Evolutionary conservation across 495 filamentous ascomycete species (phyloP).

Genomic region (Neurospora intermedia): DNA sequence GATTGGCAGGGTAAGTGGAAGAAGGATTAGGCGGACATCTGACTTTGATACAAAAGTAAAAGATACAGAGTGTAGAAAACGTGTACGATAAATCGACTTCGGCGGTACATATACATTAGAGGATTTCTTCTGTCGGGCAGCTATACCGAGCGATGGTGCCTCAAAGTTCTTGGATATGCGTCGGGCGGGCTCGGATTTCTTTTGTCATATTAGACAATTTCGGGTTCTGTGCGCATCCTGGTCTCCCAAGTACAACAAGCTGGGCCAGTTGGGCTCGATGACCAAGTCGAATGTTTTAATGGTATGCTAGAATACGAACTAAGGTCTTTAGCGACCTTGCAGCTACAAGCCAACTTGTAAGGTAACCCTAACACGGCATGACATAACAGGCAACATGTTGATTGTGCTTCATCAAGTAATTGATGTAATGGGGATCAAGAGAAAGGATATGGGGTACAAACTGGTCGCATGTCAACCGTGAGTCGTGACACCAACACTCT

Average conservation of each 20-base stretch:
- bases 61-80: neutral
- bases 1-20: constrained; percentile 62
- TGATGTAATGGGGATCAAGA: neutral
- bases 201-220: too few relatives aligned
- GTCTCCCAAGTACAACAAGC: too few relatives aligned
- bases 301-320: neutral
- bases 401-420: neutral
- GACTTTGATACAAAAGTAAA: neutral
- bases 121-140: neutral
- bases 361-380: neutral
- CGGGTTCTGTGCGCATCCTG: too few relatives aligned
- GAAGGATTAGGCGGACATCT: constrained; percentile 1
- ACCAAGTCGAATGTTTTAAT: neutral
- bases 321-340: neutral
- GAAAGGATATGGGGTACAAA: neutral
- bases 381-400: neutral
- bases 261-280: neutral
- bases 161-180: neutral
- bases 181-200: neutral
- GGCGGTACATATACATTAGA: neutral
- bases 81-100: neutral
- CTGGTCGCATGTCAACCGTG: neutral
- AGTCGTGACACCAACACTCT: neutral
- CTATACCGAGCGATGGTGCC: neutral
- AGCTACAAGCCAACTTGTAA: neutral